Percentiles rank a stretch among this genome's conserved stretches.
Conservation (phyloP, 768 basidiomycete species). For the Termitomyces sp. region DNA sequence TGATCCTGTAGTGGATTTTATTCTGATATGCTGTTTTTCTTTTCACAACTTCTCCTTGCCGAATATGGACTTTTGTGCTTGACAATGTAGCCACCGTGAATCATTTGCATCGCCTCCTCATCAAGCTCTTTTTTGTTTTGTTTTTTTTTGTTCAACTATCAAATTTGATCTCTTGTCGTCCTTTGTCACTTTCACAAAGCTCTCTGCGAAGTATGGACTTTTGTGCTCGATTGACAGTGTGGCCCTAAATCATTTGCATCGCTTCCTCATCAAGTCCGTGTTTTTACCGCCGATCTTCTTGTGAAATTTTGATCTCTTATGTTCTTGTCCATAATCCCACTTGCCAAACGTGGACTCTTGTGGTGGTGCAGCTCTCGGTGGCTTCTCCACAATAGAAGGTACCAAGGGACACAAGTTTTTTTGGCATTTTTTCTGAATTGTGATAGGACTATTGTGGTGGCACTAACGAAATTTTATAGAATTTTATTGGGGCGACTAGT, state of each 20-base stretch:
- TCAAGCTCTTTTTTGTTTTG: no score
- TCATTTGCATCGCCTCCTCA: background rate
- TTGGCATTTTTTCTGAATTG: background rate
- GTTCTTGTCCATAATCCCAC: background rate
- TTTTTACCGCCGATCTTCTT: background rate
- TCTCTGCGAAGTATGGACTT: background rate
- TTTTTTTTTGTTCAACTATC: no score
- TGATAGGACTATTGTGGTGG: background rate
- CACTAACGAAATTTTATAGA: background rate
- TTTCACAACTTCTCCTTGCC: background rate
- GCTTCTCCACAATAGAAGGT: no score
- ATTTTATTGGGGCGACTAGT: background rate
- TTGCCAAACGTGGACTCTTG: background rate
- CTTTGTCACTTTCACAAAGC: background rate
- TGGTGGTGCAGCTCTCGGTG: no score
- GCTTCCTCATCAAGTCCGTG: background rate
- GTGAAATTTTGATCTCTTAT: background rate
- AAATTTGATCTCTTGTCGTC: background rate
- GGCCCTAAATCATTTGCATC: background rate
- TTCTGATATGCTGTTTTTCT: background rate
- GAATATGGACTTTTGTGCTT: background rate
- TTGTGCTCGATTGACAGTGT: background rate
- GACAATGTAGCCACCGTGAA: background rate
- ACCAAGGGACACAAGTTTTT: background rate
- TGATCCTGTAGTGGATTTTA: background rate